Conservation (phyloP, 2,329 filamentous ascomycete genomes). For the Pseudogymnoascus sp. region DNA sequence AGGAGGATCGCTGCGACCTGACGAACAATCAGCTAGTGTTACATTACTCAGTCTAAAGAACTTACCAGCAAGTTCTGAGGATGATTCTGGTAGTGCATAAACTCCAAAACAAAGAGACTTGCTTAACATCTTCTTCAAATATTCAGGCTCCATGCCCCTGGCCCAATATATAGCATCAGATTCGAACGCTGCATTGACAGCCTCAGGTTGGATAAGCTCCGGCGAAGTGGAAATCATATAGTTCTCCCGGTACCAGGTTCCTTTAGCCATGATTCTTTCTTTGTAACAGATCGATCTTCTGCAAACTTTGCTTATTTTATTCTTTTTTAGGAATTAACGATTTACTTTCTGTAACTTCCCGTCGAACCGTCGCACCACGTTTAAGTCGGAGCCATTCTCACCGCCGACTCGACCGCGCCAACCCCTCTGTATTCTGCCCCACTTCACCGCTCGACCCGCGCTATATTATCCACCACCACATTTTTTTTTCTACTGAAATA, state of each 20-base stretch:
- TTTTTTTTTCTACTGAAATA: slow-evolving; percentile 8
- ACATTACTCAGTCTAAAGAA: not conserved
- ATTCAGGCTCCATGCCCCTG: slow-evolving; percentile 40
- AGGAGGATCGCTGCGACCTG: slow-evolving; percentile 22
- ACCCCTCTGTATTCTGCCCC: slow-evolving; percentile 7
- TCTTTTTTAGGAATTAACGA: not conserved
- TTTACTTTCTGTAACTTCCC: not conserved
- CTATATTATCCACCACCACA: slow-evolving; percentile 10
- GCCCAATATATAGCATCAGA: slow-evolving; percentile 58
- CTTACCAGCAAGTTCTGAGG: slow-evolving; percentile 30
- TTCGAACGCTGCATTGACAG: slow-evolving; percentile 49
- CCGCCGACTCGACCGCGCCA: slow-evolving; percentile 1
- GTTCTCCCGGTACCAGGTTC: slow-evolving; percentile 43
- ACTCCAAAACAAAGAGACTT: slow-evolving; percentile 56
- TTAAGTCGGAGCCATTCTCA: not conserved
- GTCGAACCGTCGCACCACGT: not conserved
- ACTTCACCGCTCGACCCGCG: slow-evolving; percentile 7
- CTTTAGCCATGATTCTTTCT: slow-evolving; percentile 17
- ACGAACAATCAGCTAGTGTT: not conserved
- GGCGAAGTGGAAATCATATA: slow-evolving; percentile 58
- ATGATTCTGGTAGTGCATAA: slow-evolving; percentile 37
- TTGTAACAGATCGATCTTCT: not conserved
- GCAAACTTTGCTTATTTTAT: not conserved
- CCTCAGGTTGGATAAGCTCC: slow-evolving; percentile 45
- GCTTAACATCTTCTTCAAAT: slow-evolving; percentile 46